phyloP scores from a whole-genome alignment of 1,284 basidiomycete species.

The Abortiporus biennis region DNA sequence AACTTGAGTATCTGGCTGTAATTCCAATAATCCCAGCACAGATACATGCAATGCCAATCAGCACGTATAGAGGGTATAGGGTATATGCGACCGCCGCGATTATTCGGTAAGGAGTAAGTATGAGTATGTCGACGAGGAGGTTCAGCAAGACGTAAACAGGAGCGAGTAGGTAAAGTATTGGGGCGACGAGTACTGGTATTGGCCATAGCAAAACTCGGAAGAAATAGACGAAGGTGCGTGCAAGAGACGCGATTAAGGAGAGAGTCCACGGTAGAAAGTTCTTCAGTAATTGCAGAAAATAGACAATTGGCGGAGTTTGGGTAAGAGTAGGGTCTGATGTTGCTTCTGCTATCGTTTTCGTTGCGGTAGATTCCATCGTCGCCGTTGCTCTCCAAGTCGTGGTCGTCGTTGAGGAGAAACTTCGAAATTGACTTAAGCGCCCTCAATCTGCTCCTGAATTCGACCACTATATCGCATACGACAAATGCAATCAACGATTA shows the following conservation, averaged over 20 bases:
- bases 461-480: background rate
- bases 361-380: background rate
- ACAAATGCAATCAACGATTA: slow-evolving; percentile 10
- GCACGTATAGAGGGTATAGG: slow-evolving; percentile 56
- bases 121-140: slow-evolving; percentile 34
- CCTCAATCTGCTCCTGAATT: background rate
- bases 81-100: slow-evolving; percentile 34
- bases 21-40: slow-evolving; percentile 44
- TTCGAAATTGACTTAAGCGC: background rate
- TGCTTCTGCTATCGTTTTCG: background rate
- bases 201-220: too few relatives aligned
- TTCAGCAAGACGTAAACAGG: slow-evolving; percentile 40
- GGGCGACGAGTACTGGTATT: too few relatives aligned
- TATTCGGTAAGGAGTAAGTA: slow-evolving; percentile 41
- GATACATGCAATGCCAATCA: slow-evolving; percentile 52
- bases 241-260: slow-evolving; percentile 8
- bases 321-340: background rate
- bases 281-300: slow-evolving; percentile 8
- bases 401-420: slow-evolving; percentile 1
- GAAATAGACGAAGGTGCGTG: slow-evolving; percentile 19
- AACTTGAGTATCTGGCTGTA: slow-evolving; percentile 27
- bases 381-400: slow-evolving; percentile 1
- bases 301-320: slow-evolving; percentile 10
- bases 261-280: slow-evolving; percentile 11
- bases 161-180: slow-evolving; percentile 41